phyloP scores from a whole-genome alignment of 23 red algal species.

The Gracilaria gracilis region DNA sequence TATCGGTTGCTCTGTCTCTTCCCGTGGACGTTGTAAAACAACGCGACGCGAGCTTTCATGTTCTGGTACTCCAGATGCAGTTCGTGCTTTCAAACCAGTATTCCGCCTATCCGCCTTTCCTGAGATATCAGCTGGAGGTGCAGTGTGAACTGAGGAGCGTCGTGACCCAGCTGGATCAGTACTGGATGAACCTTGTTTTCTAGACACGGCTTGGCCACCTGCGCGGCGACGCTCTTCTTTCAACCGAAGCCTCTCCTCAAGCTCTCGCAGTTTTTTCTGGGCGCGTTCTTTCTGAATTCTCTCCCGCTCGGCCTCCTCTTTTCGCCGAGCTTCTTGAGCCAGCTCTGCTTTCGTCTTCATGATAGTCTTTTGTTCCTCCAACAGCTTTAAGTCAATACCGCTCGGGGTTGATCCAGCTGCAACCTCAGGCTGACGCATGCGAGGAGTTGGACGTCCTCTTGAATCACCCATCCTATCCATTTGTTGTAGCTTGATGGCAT shows the following conservation, averaged over 20 bases:
- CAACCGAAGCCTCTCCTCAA: constrained; percentile 51
- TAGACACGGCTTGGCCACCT: not conserved
- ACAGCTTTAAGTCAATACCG: constrained; percentile 36
- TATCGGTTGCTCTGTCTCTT: not conserved
- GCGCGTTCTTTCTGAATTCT: constrained; percentile 58
- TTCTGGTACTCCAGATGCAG: not conserved
- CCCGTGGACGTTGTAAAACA: constrained; percentile 34
- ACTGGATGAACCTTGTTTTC: not conserved
- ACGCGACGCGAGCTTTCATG: constrained; percentile 13
- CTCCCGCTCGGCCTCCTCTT: constrained; percentile 58
- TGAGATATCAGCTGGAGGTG: not conserved
- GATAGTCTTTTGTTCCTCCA: constrained; percentile 53
- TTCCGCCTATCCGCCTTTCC: not conserved
- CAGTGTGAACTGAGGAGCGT: not conserved
- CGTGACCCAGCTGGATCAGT: not conserved
- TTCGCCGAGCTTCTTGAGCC: constrained; percentile 60
- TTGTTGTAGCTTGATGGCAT: constrained; percentile 51
- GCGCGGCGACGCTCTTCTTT: constrained; percentile 35
- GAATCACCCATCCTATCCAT: constrained; percentile 14
- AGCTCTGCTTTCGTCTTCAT: constrained; percentile 67
- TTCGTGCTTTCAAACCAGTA: not conserved
- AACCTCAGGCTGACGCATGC: not conserved
- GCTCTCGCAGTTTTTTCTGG: constrained; percentile 55
- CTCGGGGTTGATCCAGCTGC: not conserved
- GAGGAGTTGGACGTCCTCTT: not conserved